phyloP scores from a whole-genome alignment of 805 yeast species.

The Groenewaldozyma tartarivorans region DNA sequence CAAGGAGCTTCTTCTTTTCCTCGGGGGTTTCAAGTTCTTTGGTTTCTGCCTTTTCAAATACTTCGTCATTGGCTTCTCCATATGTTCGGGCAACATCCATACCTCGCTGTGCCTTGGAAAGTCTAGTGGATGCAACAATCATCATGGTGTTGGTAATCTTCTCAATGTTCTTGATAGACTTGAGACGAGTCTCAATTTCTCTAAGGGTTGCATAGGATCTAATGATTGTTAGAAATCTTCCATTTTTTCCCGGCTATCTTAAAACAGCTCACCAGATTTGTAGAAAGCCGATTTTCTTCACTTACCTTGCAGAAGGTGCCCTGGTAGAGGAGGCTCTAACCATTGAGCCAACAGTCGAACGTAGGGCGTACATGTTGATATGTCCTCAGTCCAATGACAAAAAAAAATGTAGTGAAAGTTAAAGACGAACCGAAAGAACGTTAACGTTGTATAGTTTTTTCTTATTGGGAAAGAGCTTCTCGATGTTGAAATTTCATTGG shows the following conservation, averaged over 20 bases:
- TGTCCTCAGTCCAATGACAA: no score
- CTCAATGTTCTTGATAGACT: constrained; percentile 97
- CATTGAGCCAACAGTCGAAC: constrained; percentile 21
- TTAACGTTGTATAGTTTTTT: no score
- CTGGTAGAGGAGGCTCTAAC: constrained; percentile 18
- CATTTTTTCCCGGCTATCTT: constrained; percentile 1
- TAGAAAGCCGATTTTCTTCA: no score
- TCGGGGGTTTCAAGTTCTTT: constrained; percentile 39
- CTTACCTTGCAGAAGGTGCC: constrained; percentile 9
- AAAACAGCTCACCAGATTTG: constrained; percentile 7
- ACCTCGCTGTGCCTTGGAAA: constrained; percentile 91
- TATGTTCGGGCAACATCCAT: constrained; percentile 81
- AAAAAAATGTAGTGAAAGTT: no score
- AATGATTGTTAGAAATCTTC: constrained; percentile 3
- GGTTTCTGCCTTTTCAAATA: constrained; percentile 76
- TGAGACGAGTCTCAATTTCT: constrained; percentile 96
- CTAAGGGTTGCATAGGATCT: constrained; percentile 97
- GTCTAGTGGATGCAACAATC: constrained; percentile 96
- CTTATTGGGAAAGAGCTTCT: no score
- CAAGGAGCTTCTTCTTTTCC: constrained; percentile 57
- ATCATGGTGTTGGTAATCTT: constrained; percentile 99
- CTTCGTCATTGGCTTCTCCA: constrained; percentile 69
- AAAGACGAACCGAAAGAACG: no score
- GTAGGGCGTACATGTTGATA: constrained; percentile 23
- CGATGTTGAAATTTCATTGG: no score